Conservation (phyloP, 768 basidiomycete genomes). For the Collybia sordida region DNA sequence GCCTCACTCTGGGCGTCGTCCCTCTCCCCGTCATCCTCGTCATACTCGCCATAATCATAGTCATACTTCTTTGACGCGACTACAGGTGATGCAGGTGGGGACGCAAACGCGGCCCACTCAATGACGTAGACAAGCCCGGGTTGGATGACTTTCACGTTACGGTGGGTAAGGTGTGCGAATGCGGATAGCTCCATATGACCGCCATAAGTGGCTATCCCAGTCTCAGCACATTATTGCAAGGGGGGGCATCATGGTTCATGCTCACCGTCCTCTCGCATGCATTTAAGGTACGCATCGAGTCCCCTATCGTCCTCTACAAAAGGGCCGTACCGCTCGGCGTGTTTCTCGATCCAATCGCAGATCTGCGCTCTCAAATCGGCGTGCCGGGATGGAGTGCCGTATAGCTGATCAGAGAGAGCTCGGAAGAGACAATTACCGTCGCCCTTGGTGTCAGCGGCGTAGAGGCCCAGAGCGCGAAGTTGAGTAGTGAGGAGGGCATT, state of each 20-base stretch:
- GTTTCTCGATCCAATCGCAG: slow-evolving; percentile 76
- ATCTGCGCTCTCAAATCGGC: slow-evolving; percentile 68
- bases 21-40: slow-evolving; percentile 20
- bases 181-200: slow-evolving; percentile 94
- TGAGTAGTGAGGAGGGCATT: slow-evolving; percentile 59
- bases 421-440: slow-evolving; percentile 96
- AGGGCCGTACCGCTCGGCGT: slow-evolving; percentile 74
- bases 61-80: too few relatives aligned
- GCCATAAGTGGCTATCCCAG: slow-evolving; percentile 73
- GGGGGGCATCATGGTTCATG: slow-evolving; percentile 12
- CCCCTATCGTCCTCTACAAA: slow-evolving; percentile 88
- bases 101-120: slow-evolving; percentile 66
- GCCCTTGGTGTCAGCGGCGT: slow-evolving; percentile 83
- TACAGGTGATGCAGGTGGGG: slow-evolving; percentile 27
- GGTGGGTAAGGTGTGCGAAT: slow-evolving; percentile 76
- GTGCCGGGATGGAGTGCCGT: slow-evolving; percentile 73
- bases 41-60: not conserved
- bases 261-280: slow-evolving; percentile 79
- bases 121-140: slow-evolving; percentile 91
- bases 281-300: slow-evolving; percentile 65
- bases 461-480: slow-evolving; percentile 76
- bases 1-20: slow-evolving; percentile 4
- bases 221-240: not conserved
- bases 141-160: slow-evolving; percentile 90
- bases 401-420: slow-evolving; percentile 84